Base-by-base conservation (phyloP, 306 rosid species). In the Crataegus laevigata region DNA sequence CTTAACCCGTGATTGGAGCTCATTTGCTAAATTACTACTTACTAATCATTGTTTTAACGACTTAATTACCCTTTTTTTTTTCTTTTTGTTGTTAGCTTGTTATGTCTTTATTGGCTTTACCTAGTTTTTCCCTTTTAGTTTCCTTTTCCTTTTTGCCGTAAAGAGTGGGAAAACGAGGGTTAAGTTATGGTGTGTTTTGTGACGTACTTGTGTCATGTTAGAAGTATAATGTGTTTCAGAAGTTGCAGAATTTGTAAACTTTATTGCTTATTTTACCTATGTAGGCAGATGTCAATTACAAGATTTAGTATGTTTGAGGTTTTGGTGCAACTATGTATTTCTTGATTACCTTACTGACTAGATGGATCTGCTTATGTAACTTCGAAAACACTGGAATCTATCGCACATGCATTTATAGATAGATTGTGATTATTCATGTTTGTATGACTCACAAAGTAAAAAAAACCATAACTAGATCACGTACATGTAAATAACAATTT, bases 11-110 rank as follows among this genome's bases (percentile, higher is more conserved):
- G 63, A 51, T 71, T 71, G 50, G 66, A 14, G 79, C 58, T 72
- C 90, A 86, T 88, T 86, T 84, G 87, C 75, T 77, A 1, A 55
- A 57, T 21, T 57, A 9, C 61, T n/a, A 57, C 61, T n/a, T 25
- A 29, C 79, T 28, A 70, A 86, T 89, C 81, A 89, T 84, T 74
- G 11, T 67, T 75, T 69, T 60, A 29, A 72, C 45, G 58, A 59
- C 69, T 65, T 66, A 30, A 34, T 13, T 51, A 25, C 25, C 59
- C 47, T 38, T n/a, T 30, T n/a, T 30, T n/a, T 55, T 52, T 72
- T 1, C 22, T 11, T 15, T 3, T 54, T 34, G 21, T 68, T 19
- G 0, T 32, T 26, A 13, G 58, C 11, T 72, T 72, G 66, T 62
- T 62, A 18, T 3, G 10, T 24, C 15, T 29, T 40, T 19, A 29